Evolutionary conservation across 2,329 filamentous ascomycete genomes (phyloP).

Genomic region (Exophiala sp.): DNA sequence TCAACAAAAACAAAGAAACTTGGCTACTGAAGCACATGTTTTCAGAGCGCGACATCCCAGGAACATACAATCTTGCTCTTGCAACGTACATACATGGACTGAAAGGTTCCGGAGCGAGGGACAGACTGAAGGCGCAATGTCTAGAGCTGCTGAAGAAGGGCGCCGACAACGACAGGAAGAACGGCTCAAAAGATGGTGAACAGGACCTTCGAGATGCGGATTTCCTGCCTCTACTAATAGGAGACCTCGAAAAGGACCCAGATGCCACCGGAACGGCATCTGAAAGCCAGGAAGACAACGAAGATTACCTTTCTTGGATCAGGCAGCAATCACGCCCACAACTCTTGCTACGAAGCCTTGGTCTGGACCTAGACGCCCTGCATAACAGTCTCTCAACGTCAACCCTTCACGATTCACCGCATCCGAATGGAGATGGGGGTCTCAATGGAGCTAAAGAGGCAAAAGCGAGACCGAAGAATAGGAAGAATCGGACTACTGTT

Average conservation of each 20-base stretch:
- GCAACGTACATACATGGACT: slow-evolving; percentile 75
- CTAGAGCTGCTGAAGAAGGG: slow-evolving; percentile 58
- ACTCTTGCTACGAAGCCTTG: slow-evolving; percentile 24
- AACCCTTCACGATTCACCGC: too few species aligned
- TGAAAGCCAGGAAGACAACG: slow-evolving; percentile 41
- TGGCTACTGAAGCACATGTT: slow-evolving; percentile 80
- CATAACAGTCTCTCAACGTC: background rate
- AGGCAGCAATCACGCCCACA: slow-evolving; percentile 13
- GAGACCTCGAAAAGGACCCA: slow-evolving; percentile 21
- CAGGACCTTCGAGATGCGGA: slow-evolving; percentile 1
- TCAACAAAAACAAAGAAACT: slow-evolving; percentile 90
- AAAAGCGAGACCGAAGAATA: slow-evolving; percentile 34
- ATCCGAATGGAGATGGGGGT: slow-evolving; percentile 15
- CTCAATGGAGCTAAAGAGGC: slow-evolving; percentile 11
- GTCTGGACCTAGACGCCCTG: slow-evolving; percentile 21
- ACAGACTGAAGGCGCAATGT: slow-evolving; percentile 63
- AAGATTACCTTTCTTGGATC: slow-evolving; percentile 24
- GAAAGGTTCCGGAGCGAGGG: slow-evolving; percentile 68
- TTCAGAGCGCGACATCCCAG: slow-evolving; percentile 68
- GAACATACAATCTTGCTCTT: slow-evolving; percentile 65
- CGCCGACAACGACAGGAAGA: slow-evolving; percentile 40
- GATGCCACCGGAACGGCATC: background rate
- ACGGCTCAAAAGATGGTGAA: background rate
- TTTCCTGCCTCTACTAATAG: slow-evolving; percentile 8
- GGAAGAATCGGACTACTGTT: slow-evolving; percentile 42